A percentile compares a stretch with the other conserved stretches of the same genome.
phyloP scores from a whole-genome alignment of 495 filamentous ascomycete species.

The Podospora sp. region DNA sequence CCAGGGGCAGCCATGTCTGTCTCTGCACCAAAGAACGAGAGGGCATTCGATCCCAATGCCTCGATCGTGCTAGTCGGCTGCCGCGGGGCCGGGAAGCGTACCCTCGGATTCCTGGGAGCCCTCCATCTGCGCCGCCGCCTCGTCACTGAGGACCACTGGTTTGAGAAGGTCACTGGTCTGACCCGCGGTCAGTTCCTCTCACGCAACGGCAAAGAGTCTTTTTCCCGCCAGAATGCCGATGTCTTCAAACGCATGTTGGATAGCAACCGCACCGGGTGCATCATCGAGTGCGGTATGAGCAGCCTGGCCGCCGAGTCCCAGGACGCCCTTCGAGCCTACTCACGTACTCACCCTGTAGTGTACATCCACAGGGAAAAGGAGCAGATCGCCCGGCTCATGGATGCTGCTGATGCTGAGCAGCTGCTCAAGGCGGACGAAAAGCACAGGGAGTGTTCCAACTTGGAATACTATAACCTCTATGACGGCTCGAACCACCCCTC shows the following conservation, averaged over 20 bases:
- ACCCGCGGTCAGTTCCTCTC: constrained; percentile 63
- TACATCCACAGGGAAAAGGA: constrained; percentile 71
- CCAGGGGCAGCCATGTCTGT: constrained; percentile 29
- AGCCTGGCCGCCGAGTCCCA: constrained; percentile 59
- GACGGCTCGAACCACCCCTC: constrained; percentile 39
- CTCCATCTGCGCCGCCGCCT: constrained; percentile 69
- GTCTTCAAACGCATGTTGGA: constrained; percentile 69
- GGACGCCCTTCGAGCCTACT: constrained; percentile 59
- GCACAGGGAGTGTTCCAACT: constrained; percentile 70
- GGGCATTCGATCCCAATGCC: constrained; percentile 60
- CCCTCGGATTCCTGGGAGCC: constrained; percentile 75
- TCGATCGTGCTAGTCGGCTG: constrained; percentile 77
- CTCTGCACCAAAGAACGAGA: constrained; percentile 39
- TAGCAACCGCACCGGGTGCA: constrained; percentile 61
- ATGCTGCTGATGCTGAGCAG: constrained; percentile 58
- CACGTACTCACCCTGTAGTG: constrained; percentile 70
- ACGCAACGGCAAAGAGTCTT: constrained; percentile 59
- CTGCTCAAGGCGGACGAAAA: constrained; percentile 54
- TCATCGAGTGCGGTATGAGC: constrained; percentile 70
- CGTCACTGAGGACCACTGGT: constrained; percentile 71
- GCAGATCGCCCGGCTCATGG: constrained; percentile 65
- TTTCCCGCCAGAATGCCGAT: constrained; percentile 62
- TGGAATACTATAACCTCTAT: constrained; percentile 77
- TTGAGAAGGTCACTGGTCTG: constrained; percentile 66
- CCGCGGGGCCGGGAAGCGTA: constrained; percentile 75